Conservation (phyloP, 163 green algal genomes). For the Picocystis sp. region DNA sequence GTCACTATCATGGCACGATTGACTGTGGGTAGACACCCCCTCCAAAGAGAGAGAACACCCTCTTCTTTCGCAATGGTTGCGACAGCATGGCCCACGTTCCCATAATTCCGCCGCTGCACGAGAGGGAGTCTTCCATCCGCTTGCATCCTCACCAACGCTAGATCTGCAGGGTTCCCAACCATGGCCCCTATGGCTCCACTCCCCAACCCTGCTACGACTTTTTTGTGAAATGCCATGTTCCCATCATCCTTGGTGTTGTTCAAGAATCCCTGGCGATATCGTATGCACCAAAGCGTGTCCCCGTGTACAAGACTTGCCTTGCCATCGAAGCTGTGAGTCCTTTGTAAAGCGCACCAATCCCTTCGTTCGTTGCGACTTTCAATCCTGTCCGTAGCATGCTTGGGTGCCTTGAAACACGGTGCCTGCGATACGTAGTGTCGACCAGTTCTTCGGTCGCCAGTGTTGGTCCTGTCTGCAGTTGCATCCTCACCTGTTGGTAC, state of each 20-base stretch:
- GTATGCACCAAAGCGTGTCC: constrained; percentile 14
- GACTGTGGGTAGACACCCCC: constrained; percentile 13
- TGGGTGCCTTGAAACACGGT: too few relatives aligned
- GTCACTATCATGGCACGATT: constrained; percentile 20
- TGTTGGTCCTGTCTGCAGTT: too few relatives aligned
- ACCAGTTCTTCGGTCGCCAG: too few relatives aligned
- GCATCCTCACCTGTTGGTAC: too few relatives aligned
- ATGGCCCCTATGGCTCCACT: constrained; percentile 13
- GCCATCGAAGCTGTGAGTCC: constrained; percentile 9
- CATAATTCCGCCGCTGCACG: constrained; percentile 15
- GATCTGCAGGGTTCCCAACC: constrained; percentile 19
- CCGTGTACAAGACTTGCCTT: constrained; percentile 13
- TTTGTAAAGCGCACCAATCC: constrained; percentile 12
- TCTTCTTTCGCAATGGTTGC: constrained; percentile 8
- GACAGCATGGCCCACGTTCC: constrained; percentile 9
- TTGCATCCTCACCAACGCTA: constrained; percentile 19
- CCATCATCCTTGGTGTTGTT: not conserved
- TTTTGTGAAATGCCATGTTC: not conserved
- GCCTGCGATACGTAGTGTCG: too few relatives aligned
- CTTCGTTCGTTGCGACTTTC: not conserved
- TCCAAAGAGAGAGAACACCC: constrained; percentile 18
- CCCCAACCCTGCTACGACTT: constrained; percentile 10
- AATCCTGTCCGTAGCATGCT: too few relatives aligned
- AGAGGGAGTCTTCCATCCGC: constrained; percentile 13
- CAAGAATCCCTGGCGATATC: constrained; percentile 7